Conservation (phyloP, 2,329 filamentous ascomycete species). For the Pseudogymnoascus destructans region DNA sequence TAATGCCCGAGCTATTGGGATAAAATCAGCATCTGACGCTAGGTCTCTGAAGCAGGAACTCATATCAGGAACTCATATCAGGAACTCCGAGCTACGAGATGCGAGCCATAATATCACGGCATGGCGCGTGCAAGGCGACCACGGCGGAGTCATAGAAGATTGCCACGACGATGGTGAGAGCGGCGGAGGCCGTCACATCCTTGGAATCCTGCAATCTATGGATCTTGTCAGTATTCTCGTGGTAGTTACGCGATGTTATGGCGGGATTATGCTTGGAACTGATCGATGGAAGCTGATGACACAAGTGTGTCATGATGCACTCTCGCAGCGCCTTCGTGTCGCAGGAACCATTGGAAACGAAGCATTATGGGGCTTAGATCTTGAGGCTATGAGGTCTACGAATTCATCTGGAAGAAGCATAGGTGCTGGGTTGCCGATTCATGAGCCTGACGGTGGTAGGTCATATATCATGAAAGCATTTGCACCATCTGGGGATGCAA, state of each 20-base stretch:
- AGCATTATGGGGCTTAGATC: constrained; percentile 47
- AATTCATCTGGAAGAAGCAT: constrained; percentile 24
- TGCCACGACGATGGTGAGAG: constrained; percentile 45
- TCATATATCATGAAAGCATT: constrained; percentile 49
- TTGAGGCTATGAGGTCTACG: constrained; percentile 32
- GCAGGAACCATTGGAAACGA: constrained; percentile 35
- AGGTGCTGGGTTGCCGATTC: constrained; percentile 51
- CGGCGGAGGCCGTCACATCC: constrained; percentile 43
- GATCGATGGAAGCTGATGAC: constrained; percentile 52
- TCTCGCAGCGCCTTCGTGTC: constrained; percentile 37
- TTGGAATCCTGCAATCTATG: constrained; percentile 40
- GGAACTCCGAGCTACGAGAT: constrained; percentile 37
- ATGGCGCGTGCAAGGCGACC: constrained; percentile 19
- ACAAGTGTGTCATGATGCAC: constrained; percentile 39
- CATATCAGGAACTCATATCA: too few relatives aligned
- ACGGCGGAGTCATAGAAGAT: constrained; percentile 20
- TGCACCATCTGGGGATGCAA: constrained; percentile 25
- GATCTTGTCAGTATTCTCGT: constrained; percentile 40
- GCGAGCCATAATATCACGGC: constrained; percentile 41
- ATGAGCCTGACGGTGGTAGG: constrained; percentile 57
- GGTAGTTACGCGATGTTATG: constrained; percentile 49
- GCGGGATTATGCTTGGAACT: constrained; percentile 46
- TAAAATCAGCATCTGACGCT: constrained; percentile 31
- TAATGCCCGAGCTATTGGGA: constrained; percentile 37
- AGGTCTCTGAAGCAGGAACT: constrained; percentile 34